Base-by-base conservation (phyloP, 495 filamentous ascomycete genomes). In the Neurospora intermedia region DNA sequence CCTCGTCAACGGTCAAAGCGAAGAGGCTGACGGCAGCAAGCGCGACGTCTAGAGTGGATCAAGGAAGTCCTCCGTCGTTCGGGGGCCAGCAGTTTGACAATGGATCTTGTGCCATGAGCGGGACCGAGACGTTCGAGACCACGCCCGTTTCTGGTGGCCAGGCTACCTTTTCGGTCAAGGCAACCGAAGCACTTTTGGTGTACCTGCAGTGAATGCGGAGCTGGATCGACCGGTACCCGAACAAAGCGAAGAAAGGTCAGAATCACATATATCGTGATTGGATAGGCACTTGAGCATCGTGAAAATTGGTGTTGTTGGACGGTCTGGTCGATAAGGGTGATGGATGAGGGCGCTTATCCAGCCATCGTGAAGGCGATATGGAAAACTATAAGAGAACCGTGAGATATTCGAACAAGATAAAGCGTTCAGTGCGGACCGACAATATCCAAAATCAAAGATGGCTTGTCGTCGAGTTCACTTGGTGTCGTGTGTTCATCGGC, bases 21-120 rank as follows among this genome's bases (percentile, higher is more conserved):
- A 89, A 88, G 78, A 83, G 88, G 43, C 76, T 90, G 70, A 88
- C 88, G 2, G 87, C 86, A 42, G 78, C 80, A 3, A 87, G 83
- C 72, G 84, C 87, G 6, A 78, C 78, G 41, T 82, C 84, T 1
- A 82, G 87, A 69, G 83, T 84, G 27, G 88, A 89, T 70, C 78
- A 83, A 54, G 86, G 84, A 0, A 75, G 79, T 6, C 82, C 76
- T 38, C 83, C 85, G 7, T 84, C 81, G 5, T 84, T 87, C 79
- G 87, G 84, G 0, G 88, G 88, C 2, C 87, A 88, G 81, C 81
- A 75, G 0, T 89, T 88, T 76, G 84, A 75, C 13, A 80, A 89
- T 77, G 87, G 80, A 13, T 85, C 83, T n/a, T 90, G 88, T 72
- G 78, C 69, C 4, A 76, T 86, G 35, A 76, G 76, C 20, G 87